Evolutionary conservation across 352 stramenopile species (phyloP).

Genomic region (Phytophthora crassamura): DNA sequence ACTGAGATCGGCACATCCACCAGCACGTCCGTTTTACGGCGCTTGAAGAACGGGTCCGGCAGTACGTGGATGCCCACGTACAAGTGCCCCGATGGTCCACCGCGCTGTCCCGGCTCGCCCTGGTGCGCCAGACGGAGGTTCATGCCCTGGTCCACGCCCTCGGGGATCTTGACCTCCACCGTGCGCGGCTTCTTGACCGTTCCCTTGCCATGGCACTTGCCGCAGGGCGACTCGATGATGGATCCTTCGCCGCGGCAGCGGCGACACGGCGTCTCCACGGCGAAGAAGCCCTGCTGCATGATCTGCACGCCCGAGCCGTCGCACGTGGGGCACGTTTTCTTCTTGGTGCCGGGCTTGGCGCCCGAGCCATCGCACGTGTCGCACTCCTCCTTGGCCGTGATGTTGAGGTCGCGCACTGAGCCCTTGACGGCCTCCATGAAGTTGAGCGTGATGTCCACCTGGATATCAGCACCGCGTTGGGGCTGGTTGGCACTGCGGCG

Average conservation of each 20-base stretch:
- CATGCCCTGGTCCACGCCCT: constrained; percentile 96
- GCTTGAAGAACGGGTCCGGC: constrained; percentile 95
- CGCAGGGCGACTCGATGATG: constrained; percentile 88
- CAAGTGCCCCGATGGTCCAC: constrained; percentile 92
- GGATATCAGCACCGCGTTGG: constrained; percentile 93
- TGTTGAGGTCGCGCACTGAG: constrained; percentile 87
- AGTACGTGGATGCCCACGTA: constrained; percentile 96
- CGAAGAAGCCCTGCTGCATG: constrained; percentile 90
- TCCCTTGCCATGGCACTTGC: constrained; percentile 80
- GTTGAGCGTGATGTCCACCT: constrained; percentile 93
- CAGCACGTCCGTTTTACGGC: constrained; percentile 95
- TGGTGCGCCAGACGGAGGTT: constrained; percentile 94
- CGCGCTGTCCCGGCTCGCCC: constrained; percentile 86
- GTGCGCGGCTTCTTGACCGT: constrained; percentile 91
- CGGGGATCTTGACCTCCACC: constrained; percentile 95
- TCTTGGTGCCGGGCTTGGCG: constrained; percentile 84
- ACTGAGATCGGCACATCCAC: constrained; percentile 95
- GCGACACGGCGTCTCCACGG: constrained; percentile 88
- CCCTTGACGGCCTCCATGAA: constrained; percentile 97
- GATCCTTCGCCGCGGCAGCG: constrained; percentile 81
- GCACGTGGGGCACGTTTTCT: constrained; percentile 81
- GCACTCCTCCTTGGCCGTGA: constrained; percentile 82
- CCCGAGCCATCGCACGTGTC: constrained; percentile 82
- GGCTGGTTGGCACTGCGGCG: constrained; percentile 73
- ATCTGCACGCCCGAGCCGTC: constrained; percentile 88